Evolutionary conservation across 441 rosid species (phyloP).

Genomic region (Gossypium davidsonii): DNA sequence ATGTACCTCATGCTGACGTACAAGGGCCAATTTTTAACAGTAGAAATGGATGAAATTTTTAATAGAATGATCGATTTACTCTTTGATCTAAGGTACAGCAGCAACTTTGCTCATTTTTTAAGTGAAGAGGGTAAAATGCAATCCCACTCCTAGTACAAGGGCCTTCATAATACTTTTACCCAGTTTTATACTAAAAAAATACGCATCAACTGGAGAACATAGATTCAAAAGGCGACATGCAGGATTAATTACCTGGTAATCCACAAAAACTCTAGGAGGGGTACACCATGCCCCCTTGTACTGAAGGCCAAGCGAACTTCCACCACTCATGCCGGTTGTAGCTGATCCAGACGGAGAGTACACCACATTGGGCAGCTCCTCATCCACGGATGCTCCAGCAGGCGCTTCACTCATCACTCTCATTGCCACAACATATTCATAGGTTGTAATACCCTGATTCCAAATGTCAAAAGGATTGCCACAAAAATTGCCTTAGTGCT

Average conservation of each 20-base stretch:
- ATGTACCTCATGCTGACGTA: too few species aligned
- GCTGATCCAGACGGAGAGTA: slow-evolving; percentile 70
- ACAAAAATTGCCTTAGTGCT: not conserved
- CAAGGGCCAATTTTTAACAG: too few species aligned
- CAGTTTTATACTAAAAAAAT: not conserved
- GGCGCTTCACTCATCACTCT: slow-evolving; percentile 78
- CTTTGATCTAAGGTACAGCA: too few species aligned
- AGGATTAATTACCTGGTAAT: slow-evolving; percentile 50
- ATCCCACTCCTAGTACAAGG: too few species aligned
- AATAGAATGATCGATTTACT: too few species aligned
- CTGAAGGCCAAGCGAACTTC: slow-evolving; percentile 62
- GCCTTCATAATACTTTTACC: too few species aligned
- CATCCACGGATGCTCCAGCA: slow-evolving; percentile 54
- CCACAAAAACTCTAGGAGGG: slow-evolving; percentile 73
- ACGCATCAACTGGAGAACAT: not conserved
- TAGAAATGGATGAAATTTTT: too few species aligned
- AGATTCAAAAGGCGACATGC: not conserved
- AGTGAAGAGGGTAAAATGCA: too few species aligned
- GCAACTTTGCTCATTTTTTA: too few species aligned
- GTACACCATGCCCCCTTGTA: slow-evolving; percentile 77
- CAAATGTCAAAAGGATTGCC: not conserved
- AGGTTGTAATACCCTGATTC: slow-evolving; percentile 62
- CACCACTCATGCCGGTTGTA: slow-evolving; percentile 67
- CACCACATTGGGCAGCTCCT: slow-evolving; percentile 48
- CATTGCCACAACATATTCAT: slow-evolving; percentile 76